Conservation (phyloP, 345 rosid genomes). For the Lepidium didymum region DNA sequence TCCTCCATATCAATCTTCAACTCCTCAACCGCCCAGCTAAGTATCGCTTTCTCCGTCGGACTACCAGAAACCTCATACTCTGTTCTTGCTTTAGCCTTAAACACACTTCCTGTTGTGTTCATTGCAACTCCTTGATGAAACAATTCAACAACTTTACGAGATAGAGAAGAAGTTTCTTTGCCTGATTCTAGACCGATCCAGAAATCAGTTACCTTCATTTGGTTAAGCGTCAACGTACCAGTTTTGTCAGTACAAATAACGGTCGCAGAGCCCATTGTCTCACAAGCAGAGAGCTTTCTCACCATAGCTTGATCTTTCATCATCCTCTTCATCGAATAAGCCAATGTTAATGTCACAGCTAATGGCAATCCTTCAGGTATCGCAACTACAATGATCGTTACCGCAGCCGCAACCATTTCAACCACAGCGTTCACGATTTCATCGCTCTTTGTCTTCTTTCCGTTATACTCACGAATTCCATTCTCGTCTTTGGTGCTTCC, state of each 20-base stretch:
- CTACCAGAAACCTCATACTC: conserved; percentile 46
- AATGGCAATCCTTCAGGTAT: conserved; percentile 79
- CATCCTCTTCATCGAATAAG: conserved; percentile 80
- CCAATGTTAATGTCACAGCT: conserved; percentile 74
- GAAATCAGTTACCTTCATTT: conserved; percentile 57
- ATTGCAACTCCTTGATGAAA: conserved; percentile 50
- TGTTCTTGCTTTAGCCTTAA: conserved; percentile 27
- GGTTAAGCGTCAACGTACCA: conserved; percentile 69
- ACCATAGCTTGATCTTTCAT: conserved; percentile 86
- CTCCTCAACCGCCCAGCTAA: conserved; percentile 57
- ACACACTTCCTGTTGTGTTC: conserved; percentile 59
- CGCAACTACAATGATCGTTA: conserved; percentile 80
- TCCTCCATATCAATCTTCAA: conserved; percentile 38
- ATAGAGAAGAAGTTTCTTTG: conserved; percentile 1
- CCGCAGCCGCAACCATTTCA: conserved; percentile 58
- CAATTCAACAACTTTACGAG: conserved; percentile 34
- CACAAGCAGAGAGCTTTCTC: conserved; percentile 69
- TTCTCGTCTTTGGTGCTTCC: conserved; percentile 52
- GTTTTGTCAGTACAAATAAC: conserved; percentile 72
- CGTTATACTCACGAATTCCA: conserved; percentile 38
- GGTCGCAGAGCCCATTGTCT: conserved; percentile 87
- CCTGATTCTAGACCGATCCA: conserved; percentile 50
- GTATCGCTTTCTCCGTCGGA: conserved; percentile 72
- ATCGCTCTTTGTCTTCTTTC: conserved; percentile 39
- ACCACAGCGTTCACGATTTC: conserved; percentile 52